Evolutionary conservation across 306 rosid species (phyloP).

Genomic region (Quercus mongolica): DNA sequence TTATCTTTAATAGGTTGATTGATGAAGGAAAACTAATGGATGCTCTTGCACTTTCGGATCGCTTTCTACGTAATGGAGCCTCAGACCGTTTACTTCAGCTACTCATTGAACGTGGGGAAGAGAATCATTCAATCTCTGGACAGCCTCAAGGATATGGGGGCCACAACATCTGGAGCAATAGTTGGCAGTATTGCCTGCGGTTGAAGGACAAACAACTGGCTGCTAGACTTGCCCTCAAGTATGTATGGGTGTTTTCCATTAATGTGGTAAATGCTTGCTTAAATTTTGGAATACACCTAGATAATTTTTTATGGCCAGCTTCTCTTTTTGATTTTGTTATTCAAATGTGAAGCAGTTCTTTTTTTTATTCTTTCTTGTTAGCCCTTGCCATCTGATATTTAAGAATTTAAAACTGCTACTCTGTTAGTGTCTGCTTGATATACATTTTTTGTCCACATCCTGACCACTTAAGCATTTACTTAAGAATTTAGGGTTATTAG

Average conservation of each 20-base stretch:
- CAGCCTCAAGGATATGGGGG: slow-evolving; percentile 63
- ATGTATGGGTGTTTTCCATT: slow-evolving; percentile 30
- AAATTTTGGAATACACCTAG: slow-evolving; percentile 4
- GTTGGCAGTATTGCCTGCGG: slow-evolving; percentile 97
- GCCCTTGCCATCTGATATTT: not conserved
- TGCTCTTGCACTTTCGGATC: slow-evolving; percentile 98
- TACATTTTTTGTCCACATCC: not conserved
- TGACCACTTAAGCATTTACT: not conserved
- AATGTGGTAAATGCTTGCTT: slow-evolving; percentile 16
- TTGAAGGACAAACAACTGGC: slow-evolving; percentile 91
- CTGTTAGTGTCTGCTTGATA: not conserved
- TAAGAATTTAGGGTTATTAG: not conserved
- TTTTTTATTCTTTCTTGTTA: not conserved
- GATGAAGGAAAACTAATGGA: slow-evolving; percentile 90
- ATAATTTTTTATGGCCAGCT: not conserved
- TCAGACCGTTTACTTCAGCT: slow-evolving; percentile 82
- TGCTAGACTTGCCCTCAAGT: slow-evolving; percentile 89
- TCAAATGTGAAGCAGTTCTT: not conserved
- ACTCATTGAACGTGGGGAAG: slow-evolving; percentile 76
- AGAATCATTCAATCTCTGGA: slow-evolving; percentile 47
- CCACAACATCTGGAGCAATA: slow-evolving; percentile 64
- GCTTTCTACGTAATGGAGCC: slow-evolving; percentile 94
- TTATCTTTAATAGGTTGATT: slow-evolving; percentile 52
- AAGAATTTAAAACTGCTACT: not conserved
- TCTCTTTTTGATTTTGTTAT: not conserved